Evolutionary conservation across 805 yeast species (phyloP).

Genomic region (Kuraishia ogatae): DNA sequence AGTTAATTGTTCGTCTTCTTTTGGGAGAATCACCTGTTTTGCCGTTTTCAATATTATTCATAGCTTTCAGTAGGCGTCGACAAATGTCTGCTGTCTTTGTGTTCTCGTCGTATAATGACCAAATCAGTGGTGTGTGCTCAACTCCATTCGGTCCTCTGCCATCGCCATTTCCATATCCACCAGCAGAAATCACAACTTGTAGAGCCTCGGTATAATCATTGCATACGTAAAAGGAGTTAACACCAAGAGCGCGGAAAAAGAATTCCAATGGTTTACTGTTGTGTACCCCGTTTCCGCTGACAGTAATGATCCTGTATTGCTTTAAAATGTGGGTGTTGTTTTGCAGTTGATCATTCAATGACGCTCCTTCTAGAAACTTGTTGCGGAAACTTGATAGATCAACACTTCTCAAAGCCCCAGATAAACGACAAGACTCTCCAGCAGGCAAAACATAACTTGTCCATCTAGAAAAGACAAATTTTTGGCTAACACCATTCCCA

Average conservation of each 20-base stretch:
- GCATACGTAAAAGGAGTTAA: not conserved
- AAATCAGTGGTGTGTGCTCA: not conserved
- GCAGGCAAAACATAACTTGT: slow-evolving; percentile 56
- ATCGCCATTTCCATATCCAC: not conserved
- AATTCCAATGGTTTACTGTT: not conserved
- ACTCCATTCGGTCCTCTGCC: not conserved
- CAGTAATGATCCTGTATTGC: not conserved
- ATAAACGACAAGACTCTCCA: slow-evolving; percentile 45
- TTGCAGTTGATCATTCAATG: slow-evolving; percentile 14
- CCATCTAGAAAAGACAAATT: slow-evolving; percentile 29
- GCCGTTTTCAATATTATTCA: not conserved
- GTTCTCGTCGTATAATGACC: not conserved
- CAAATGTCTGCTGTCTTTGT: not conserved
- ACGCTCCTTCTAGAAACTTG: slow-evolving; percentile 23
- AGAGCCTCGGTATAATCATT: not conserved
- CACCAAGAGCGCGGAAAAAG: slow-evolving; percentile 1
- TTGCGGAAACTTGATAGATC: slow-evolving; percentile 35
- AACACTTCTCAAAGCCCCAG: slow-evolving; percentile 35
- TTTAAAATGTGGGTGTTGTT: slow-evolving; percentile 1
- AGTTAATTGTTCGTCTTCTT: not conserved
- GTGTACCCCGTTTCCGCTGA: not conserved
- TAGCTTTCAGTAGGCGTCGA: not conserved
- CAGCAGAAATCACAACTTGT: not conserved
- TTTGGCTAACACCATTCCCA: not conserved
- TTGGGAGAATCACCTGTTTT: not conserved